A percentile compares a stretch with the other conserved stretches of the same genome.
These are phyloP conservation scores for Sclerotinia spermophila DNA, from an alignment of 2,329 filamentous ascomycete species.

Conservation along the genomic window DNA sequence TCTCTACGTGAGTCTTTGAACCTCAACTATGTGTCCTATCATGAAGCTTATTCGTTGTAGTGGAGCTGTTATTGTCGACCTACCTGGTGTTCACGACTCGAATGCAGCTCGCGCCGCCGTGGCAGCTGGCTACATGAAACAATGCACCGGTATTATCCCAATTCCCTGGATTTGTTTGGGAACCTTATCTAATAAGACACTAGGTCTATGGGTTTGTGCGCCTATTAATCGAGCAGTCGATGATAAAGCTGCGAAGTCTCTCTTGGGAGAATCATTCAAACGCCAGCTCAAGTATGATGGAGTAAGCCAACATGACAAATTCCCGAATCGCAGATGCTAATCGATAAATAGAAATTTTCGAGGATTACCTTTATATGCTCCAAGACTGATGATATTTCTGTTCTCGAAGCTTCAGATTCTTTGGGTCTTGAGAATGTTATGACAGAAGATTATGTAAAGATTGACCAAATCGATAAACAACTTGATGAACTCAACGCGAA, in stretches of 20 bases:
- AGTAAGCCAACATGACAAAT: constrained; percentile 23
- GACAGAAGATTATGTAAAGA: constrained; percentile 37
- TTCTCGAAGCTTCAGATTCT: constrained; percentile 39
- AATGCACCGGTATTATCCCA: constrained; percentile 43
- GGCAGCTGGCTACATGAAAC: constrained; percentile 53
- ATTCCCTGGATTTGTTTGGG: neutral
- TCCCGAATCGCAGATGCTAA: neutral
- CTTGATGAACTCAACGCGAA: constrained; percentile 23
- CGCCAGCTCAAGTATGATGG: constrained; percentile 58
- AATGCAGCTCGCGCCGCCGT: constrained; percentile 47
- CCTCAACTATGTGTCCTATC: neutral
- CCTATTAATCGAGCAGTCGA: constrained; percentile 59
- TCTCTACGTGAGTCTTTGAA: constrained; percentile 35
- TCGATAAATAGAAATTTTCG: constrained; percentile 3
- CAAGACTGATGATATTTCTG: constrained; percentile 58
- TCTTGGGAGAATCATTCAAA: constrained; percentile 55
- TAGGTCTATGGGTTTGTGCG: constrained; percentile 57
- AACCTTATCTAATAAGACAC: neutral
- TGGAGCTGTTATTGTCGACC: constrained; percentile 50
- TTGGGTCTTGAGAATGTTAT: constrained; percentile 40
- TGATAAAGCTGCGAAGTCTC: constrained; percentile 53
- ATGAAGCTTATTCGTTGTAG: constrained; percentile 28
- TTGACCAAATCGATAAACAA: constrained; percentile 28
- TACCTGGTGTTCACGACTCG: constrained; percentile 52
- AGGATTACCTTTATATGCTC: constrained; percentile 51